A percentile compares a stretch with the other conserved stretches of the same genome.
Conservation (phyloP, 2,329 filamentous ascomycete species). For the Aspergillus unguis region DNA sequence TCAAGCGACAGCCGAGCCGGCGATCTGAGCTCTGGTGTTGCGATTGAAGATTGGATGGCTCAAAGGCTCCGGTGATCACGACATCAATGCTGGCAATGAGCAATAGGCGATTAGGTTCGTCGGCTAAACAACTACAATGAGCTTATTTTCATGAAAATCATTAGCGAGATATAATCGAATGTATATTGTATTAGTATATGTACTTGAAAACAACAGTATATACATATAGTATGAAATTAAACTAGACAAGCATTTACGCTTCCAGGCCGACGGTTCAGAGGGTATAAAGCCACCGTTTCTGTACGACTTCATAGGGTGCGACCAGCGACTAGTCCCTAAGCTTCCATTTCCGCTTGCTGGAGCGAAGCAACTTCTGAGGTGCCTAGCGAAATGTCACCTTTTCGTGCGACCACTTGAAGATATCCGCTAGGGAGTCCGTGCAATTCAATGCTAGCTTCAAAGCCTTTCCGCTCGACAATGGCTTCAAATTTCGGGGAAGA, state of each 20-base stretch:
- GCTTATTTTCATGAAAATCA: neutral
- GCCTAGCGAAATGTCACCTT: slow-evolving; percentile 24
- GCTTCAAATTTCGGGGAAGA: slow-evolving; percentile 20
- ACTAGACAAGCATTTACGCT: neutral
- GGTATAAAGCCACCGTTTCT: neutral
- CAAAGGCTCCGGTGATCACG: neutral
- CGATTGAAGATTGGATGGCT: neutral
- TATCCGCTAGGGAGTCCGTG: slow-evolving; percentile 20
- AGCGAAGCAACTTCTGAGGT: slow-evolving; percentile 18
- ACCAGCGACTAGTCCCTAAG: neutral
- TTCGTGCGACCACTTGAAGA: slow-evolving; percentile 30
- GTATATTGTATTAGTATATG: neutral
- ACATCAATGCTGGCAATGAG: neutral
- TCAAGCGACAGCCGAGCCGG: slow-evolving; percentile 5
- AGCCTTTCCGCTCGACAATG: slow-evolving; percentile 25
- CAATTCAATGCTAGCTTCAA: slow-evolving; percentile 24
- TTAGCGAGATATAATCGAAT: neutral
- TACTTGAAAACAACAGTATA: neutral
- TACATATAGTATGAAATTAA: neutral
- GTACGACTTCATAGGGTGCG: neutral
- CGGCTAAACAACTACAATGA: slow-evolving; percentile 1
- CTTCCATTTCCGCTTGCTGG: neutral
- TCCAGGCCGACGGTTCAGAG: neutral
- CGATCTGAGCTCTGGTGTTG: neutral
- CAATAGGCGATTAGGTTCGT: neutral